Conservation (phyloP, 345 rosid genomes). For the Camelina hispida region DNA sequence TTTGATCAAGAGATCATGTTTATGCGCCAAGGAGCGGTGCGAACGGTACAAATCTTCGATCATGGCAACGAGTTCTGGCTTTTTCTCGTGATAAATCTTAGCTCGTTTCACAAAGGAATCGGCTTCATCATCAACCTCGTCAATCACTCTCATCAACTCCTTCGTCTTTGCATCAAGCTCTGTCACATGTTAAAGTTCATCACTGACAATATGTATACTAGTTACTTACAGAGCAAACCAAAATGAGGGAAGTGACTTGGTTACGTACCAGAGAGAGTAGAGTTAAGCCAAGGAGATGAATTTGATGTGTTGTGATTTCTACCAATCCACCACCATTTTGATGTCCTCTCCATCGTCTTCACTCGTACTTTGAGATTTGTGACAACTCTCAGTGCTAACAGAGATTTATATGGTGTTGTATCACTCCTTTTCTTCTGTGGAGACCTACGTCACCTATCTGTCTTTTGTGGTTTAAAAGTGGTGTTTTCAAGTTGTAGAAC, state of each 20-base stretch:
- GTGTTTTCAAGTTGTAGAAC: neutral
- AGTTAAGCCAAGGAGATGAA: constrained; percentile 27
- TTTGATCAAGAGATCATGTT: constrained; percentile 8
- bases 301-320: constrained; percentile 14
- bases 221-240: neutral
- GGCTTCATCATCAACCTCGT: constrained; percentile 25
- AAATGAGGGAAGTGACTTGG: no score
- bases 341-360: constrained; percentile 2
- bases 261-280: constrained; percentile 27
- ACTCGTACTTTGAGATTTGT: neutral
- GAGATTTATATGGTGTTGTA: neutral
- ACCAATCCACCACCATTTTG: constrained; percentile 35
- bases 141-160: constrained; percentile 14
- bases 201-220: no score
- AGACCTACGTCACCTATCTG: neutral
- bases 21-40: constrained; percentile 22
- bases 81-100: constrained; percentile 20
- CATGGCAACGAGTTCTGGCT: constrained; percentile 23
- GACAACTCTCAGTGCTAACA: neutral
- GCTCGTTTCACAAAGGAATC: constrained; percentile 30
- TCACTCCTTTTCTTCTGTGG: neutral
- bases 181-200: neutral
- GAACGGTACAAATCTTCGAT: constrained; percentile 31
- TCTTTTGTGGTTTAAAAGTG: constrained; percentile 4
- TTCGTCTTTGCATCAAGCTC: constrained; percentile 32